A percentile compares a stretch with the other conserved stretches of the same genome.
Evolutionary conservation across 2,329 filamentous ascomycete genomes (phyloP).

Genomic region (Alternaria ventricosa): DNA sequence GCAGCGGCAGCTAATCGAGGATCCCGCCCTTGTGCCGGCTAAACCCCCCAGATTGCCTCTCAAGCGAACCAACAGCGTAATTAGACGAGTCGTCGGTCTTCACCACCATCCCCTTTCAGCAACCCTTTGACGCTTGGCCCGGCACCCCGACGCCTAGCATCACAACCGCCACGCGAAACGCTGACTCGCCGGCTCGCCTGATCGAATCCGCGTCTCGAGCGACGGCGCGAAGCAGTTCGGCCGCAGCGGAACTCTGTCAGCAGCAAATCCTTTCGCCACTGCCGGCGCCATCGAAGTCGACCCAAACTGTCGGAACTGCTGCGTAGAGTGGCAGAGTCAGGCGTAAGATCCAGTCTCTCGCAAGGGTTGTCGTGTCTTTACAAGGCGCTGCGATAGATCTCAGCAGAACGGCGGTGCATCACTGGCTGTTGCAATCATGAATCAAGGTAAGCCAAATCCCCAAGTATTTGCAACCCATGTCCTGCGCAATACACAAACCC

Average conservation of each 20-base stretch:
- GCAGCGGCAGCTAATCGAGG: conserved; percentile 48
- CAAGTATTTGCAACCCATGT: conserved; percentile 32
- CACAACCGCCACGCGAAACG: conserved; percentile 14
- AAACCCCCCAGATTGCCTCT: conserved; percentile 45
- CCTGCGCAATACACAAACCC: conserved; percentile 24
- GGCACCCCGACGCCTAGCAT: conserved; percentile 19
- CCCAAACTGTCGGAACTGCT: conserved; percentile 34
- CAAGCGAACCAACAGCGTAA: conserved; percentile 48
- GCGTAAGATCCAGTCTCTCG: conserved; percentile 33
- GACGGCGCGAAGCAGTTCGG: conserved; percentile 18
- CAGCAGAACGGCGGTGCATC: conserved; percentile 28
- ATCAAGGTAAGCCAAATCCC: conserved; percentile 49
- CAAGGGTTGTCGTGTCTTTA: conserved; percentile 23
- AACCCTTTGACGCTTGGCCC: conserved; percentile 20
- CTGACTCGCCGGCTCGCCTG: conserved; percentile 14
- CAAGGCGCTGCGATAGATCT: conserved; percentile 25
- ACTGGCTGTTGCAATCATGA: conserved; percentile 41
- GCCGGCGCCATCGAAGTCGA: conserved; percentile 33
- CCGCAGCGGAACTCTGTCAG: conserved; percentile 23
- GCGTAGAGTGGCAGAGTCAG: conserved; percentile 28
- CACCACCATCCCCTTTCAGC: conserved; percentile 24
- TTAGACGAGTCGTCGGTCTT: conserved; percentile 30
- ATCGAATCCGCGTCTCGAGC: conserved; percentile 15
- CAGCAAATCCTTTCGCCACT: conserved; percentile 33
- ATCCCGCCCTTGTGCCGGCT: conserved; percentile 46